phyloP scores from a whole-genome alignment of 768 basidiomycete species.

The Boletus huronensis region DNA sequence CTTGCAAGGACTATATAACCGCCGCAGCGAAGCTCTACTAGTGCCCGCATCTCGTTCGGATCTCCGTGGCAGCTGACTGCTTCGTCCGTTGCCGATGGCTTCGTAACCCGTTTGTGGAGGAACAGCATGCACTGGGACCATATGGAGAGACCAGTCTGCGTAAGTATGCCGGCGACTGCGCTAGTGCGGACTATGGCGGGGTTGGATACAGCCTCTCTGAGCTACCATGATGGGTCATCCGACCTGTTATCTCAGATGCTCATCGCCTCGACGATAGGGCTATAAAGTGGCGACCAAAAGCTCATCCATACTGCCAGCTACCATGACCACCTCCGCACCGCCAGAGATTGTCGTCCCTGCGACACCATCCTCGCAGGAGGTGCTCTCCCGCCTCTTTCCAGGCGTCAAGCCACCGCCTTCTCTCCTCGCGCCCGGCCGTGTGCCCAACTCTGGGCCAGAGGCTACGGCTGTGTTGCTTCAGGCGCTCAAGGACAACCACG shows the following conservation, averaged over 20 bases:
- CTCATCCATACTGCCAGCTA: neutral
- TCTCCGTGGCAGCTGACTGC: neutral
- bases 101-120: neutral
- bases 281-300: slow-evolving; percentile 7
- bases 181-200: neutral
- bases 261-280: neutral
- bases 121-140: neutral
- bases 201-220: neutral
- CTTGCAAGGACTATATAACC: neutral
- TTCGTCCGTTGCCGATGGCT: neutral
- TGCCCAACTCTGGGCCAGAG: slow-evolving; percentile 37
- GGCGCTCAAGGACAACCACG: slow-evolving; percentile 49
- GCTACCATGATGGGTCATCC: neutral
- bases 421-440: slow-evolving; percentile 34
- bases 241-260: neutral
- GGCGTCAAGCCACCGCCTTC: slow-evolving; percentile 30
- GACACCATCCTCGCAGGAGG: slow-evolving; percentile 16
- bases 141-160: neutral
- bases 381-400: slow-evolving; percentile 33
- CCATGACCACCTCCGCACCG: slow-evolving; percentile 28
- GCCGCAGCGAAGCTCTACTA: neutral
- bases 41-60: neutral
- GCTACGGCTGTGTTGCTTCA: slow-evolving; percentile 39
- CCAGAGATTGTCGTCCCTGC: slow-evolving; percentile 21
- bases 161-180: neutral